phyloP scores from a whole-genome alignment of 2,329 filamentous ascomycete genomes.

The Fusarium palustre region DNA sequence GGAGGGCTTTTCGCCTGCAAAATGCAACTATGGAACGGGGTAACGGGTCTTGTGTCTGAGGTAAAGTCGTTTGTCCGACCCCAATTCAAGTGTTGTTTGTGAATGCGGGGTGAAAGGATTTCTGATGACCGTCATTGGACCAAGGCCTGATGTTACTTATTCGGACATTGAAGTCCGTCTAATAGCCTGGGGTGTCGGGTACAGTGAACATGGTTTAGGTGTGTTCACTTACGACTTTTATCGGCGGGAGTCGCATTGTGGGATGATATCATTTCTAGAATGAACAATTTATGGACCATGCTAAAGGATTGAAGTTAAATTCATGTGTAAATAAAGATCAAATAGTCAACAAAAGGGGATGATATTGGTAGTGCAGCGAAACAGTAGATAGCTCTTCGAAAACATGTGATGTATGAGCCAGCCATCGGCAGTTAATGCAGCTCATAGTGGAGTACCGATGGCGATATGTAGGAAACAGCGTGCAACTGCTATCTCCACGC shows the following conservation, averaged over 20 bases:
- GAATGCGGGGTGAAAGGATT: slow-evolving; percentile 36
- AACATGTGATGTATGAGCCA: slow-evolving; percentile 6
- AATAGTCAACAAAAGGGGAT: not conserved
- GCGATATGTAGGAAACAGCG: not conserved
- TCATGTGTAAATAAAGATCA: too few relatives aligned
- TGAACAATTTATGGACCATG: not conserved
- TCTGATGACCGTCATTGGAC: slow-evolving; percentile 36
- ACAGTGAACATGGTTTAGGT: not conserved
- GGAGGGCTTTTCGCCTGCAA: slow-evolving; percentile 17
- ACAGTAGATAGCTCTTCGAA: slow-evolving; percentile 4
- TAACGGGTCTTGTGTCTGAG: slow-evolving; percentile 23
- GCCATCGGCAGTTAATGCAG: slow-evolving; percentile 6
- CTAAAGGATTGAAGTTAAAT: too few relatives aligned
- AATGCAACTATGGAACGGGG: slow-evolving; percentile 12
- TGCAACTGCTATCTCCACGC: not conserved
- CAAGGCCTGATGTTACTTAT: slow-evolving; percentile 3
- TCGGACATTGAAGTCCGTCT: slow-evolving; percentile 46
- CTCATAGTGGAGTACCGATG: not conserved
- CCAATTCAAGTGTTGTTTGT: slow-evolving; percentile 19
- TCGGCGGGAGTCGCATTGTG: not conserved
- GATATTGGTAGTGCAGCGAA: not conserved
- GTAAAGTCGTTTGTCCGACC: slow-evolving; percentile 36
- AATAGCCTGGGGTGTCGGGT: slow-evolving; percentile 21
- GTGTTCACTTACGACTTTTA: not conserved
- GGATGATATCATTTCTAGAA: not conserved